Conservation (phyloP, 2,329 filamentous ascomycete species). For the Penicillium sp. region DNA sequence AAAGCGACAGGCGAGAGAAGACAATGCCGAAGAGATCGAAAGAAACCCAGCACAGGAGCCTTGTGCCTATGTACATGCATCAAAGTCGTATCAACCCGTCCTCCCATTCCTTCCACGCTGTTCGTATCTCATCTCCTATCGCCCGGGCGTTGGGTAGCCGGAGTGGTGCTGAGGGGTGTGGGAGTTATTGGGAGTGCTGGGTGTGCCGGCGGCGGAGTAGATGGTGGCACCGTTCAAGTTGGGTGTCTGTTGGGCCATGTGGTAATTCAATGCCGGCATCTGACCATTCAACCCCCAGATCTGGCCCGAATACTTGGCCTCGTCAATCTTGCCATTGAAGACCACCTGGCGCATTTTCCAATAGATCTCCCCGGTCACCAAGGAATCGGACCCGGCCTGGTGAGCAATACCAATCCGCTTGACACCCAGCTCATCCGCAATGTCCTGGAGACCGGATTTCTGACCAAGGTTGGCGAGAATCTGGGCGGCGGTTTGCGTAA, state of each 20-base stretch:
- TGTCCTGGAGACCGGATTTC: constrained; percentile 89
- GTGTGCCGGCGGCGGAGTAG: constrained; percentile 52
- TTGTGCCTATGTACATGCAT: constrained; percentile 42
- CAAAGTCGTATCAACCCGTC: constrained; percentile 34
- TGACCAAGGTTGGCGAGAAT: constrained; percentile 83
- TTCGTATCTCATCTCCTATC: constrained; percentile 54
- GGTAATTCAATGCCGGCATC: constrained; percentile 57
- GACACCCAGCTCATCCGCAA: constrained; percentile 89
- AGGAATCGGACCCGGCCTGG: constrained; percentile 89
- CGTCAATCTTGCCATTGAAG: constrained; percentile 78
- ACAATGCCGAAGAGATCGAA: constrained; percentile 26
- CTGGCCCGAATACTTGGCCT: constrained; percentile 78
- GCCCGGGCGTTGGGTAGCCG: constrained; percentile 76
- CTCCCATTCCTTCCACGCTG: constrained; percentile 6
- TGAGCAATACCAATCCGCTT: constrained; percentile 86
- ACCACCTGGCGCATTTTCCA: constrained; percentile 90
- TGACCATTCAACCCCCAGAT: constrained; percentile 87
- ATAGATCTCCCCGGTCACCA: constrained; percentile 91
- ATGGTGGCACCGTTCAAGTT: constrained; percentile 58
- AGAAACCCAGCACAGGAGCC: constrained; percentile 30
- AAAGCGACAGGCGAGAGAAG: constrained; percentile 28
- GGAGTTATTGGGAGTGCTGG: constrained; percentile 68
- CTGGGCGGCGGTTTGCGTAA: constrained; percentile 66
- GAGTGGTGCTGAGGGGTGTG: constrained; percentile 51
- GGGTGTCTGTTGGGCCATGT: constrained; percentile 53